Evolutionary conservation across 169 alveolate genomes (phyloP).

Genomic region (Theileria annulata): DNA sequence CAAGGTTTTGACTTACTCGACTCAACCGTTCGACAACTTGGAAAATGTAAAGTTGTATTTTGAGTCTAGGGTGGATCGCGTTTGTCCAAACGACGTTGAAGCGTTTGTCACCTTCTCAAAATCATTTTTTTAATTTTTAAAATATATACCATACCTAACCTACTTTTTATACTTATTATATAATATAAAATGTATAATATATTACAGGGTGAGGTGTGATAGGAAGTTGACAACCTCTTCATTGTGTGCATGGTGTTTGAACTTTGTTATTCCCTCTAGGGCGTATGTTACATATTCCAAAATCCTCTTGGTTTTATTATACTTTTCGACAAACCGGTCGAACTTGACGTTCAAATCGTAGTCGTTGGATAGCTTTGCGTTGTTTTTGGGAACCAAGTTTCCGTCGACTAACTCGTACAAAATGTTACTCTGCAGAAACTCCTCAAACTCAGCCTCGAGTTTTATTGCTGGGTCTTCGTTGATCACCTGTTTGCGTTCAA

Average conservation of each 20-base stretch:
- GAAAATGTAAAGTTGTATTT: constrained; percentile 26
- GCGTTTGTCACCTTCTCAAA: background rate
- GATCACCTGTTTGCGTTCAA: constrained; percentile 37
- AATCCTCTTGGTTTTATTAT: constrained; percentile 38
- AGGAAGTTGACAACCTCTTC: constrained; percentile 65
- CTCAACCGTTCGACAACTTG: constrained; percentile 16
- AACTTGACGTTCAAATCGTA: constrained; percentile 67
- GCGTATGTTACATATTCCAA: constrained; percentile 65
- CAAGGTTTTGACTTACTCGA: constrained; percentile 37
- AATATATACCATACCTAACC: background rate
- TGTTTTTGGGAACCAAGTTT: constrained; percentile 53
- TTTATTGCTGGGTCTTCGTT: constrained; percentile 50
- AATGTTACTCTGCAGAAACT: constrained; percentile 56
- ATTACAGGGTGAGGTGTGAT: constrained; percentile 45
- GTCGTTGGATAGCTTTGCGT: constrained; percentile 57
- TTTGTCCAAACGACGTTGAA: constrained; percentile 56
- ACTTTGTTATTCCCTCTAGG: constrained; percentile 46
- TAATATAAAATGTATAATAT: background rate
- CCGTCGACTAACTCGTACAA: constrained; percentile 63
- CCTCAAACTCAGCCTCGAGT: constrained; percentile 64
- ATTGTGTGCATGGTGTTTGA: constrained; percentile 47
- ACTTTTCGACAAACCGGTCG: constrained; percentile 59
- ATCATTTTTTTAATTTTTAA: background rate
- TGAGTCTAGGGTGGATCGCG: constrained; percentile 32
- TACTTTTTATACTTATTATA: too few relatives aligned